Percentiles rank a stretch among this genome's conserved stretches.
These are phyloP conservation scores for Asclepias syriaca DNA, from an alignment of 257 asterid species.

Conservation along the genomic window DNA sequence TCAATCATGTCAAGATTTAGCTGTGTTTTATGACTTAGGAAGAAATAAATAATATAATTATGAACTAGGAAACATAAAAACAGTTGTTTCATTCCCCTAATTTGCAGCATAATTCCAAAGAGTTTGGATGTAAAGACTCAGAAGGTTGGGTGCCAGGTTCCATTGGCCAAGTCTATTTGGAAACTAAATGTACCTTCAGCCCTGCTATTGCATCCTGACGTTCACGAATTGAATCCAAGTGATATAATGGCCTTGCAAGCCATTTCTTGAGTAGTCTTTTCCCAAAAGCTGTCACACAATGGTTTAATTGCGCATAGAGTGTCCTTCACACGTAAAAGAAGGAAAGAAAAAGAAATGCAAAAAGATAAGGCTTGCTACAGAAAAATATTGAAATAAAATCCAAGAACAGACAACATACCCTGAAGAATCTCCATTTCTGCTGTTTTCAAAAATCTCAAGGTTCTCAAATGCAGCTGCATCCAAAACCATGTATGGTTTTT, in stretches of 20 bases:
- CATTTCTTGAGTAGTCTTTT: constrained; percentile 81
- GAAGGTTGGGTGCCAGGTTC: background rate
- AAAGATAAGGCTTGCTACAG: constrained; percentile 3
- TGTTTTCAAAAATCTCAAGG: constrained; percentile 92
- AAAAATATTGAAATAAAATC: background rate
- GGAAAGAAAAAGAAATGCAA: constrained; percentile 5
- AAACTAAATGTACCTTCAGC: constrained; percentile 53
- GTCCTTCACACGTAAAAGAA: constrained; percentile 42
- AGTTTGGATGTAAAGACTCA: background rate
- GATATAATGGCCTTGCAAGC: constrained; percentile 92
- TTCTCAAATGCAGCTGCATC: constrained; percentile 95
- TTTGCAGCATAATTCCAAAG: background rate
- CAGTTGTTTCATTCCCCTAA: background rate
- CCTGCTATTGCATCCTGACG: constrained; percentile 95
- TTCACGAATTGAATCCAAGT: constrained; percentile 63
- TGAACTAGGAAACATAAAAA: background rate
- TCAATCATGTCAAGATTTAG: background rate
- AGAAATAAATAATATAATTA: background rate
- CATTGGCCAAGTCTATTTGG: background rate
- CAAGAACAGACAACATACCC: constrained; percentile 47
- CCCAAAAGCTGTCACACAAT: constrained; percentile 86
- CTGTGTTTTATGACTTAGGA: background rate
- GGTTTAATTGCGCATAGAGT: constrained; percentile 40
- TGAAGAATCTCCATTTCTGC: constrained; percentile 79
- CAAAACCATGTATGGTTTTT: constrained; percentile 74